Base-by-base conservation (phyloP, 2,329 filamentous ascomycete genomes). In the Clonostachys rosea region DNA sequence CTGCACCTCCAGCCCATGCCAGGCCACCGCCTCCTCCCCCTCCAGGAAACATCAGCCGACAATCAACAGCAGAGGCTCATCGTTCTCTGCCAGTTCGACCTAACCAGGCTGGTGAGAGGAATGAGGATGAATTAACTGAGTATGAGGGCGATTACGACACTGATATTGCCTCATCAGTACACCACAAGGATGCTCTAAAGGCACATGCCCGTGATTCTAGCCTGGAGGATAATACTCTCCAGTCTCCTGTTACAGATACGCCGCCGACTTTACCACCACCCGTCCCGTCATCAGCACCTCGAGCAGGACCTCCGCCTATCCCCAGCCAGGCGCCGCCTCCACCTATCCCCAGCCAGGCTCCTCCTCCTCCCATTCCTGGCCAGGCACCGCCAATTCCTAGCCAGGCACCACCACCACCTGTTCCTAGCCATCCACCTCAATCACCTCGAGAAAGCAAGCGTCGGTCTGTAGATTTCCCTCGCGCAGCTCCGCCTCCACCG, bases 131-230 rank as follows among this genome's bases (percentile, higher is more conserved):
- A 59, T 79, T 90, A 34, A 95, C 90, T 0, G 92, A 96, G 60
- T 97, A 97, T 60, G 94, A 99, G 62, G 94, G 92, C 7, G 94
- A 97, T 61, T 97, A 97, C 62, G 94, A 97, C 57, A 97, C 94
- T 7, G 94, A 97, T 62, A 97, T 97, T 61, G 91, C 87, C 2
- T 89, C 91, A n/a, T 86, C 89, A 10, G 90, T 83, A n/a, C 89
- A 88, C 47, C 90, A 96, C 66, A 96, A 95, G 67, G 92, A 96
- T 68, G 91, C 92, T 1, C 68, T 97, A 51, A 95, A 92, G 64
- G 73, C 89, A 9, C 90, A 95, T 64, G 81, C 78, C 8, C 81
- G 86, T 46, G 89, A 92, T 42, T 81, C 86, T 7, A 95, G 88
- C 60, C 62, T 87, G 46, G 90, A 95, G 51, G 84, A 87, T 48